These are phyloP conservation scores for Hypoxylon rickii DNA, from an alignment of 495 filamentous ascomycete species.

Conservation along the genomic window DNA sequence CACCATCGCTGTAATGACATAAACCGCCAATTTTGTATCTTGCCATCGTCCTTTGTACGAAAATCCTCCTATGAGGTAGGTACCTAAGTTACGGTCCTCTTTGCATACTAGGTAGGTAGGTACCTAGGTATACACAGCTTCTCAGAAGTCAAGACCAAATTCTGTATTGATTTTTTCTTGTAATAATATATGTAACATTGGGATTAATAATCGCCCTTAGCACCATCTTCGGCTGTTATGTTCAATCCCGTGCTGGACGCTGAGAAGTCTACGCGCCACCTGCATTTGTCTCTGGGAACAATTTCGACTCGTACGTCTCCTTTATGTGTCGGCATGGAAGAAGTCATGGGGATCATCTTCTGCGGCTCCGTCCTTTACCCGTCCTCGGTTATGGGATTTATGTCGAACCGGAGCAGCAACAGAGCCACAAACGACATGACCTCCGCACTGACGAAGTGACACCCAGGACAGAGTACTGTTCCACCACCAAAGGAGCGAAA, in stretches of 20 bases:
- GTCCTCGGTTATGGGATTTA: background rate
- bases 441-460: background rate
- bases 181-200: too few species aligned
- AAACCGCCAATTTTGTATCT: too few species aligned
- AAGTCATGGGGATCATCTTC: slow-evolving; percentile 1
- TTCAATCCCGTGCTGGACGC: background rate
- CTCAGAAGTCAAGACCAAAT: too few species aligned
- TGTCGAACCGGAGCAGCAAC: background rate
- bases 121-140: too few species aligned
- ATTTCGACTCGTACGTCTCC: slow-evolving; percentile 1
- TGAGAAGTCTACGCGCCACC: background rate
- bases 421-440: background rate
- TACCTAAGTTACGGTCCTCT: too few species aligned
- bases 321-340: slow-evolving; percentile 1
- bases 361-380: background rate
- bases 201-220: too few species aligned
- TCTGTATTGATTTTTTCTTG: too few species aligned
- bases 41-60: too few species aligned
- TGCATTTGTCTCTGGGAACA: background rate
- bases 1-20: too few species aligned
- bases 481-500: background rate
- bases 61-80: too few species aligned
- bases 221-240: background rate
- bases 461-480: background rate
- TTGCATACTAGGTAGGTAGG: too few species aligned